Conservation (phyloP, 2,329 filamentous ascomycete genomes). For the Xylaria sp. region DNA sequence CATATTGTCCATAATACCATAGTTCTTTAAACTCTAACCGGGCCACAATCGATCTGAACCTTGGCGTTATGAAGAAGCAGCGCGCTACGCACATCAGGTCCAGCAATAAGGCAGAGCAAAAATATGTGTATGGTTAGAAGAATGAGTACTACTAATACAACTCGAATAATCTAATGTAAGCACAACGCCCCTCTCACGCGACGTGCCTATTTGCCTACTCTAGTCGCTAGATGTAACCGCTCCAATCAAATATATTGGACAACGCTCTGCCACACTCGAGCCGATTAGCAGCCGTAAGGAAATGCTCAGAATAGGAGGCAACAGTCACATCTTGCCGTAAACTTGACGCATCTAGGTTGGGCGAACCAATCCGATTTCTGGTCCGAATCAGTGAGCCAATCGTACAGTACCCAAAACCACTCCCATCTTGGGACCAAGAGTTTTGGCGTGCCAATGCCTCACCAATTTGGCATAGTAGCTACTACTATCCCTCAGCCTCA, state of each 20-base stretch:
- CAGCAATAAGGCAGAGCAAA: slow-evolving; percentile 6
- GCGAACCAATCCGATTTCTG: not conserved
- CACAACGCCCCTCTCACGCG: not conserved
- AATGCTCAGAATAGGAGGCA: not conserved
- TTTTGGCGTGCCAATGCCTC: not conserved
- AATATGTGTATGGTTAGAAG: slow-evolving; percentile 18
- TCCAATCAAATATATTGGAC: not conserved
- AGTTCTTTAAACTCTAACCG: not conserved
- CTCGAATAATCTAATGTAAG: slow-evolving; percentile 12
- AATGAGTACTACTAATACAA: slow-evolving; percentile 31
- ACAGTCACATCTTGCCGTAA: not conserved
- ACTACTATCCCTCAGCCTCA: not conserved
- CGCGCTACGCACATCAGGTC: not conserved
- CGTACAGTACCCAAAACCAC: not conserved
- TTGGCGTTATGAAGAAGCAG: slow-evolving; percentile 12
- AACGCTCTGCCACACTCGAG: not conserved
- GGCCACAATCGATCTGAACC: not conserved
- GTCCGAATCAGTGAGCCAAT: not conserved
- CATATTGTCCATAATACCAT: slow-evolving; percentile 29
- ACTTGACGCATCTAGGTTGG: not conserved
- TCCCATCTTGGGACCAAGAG: not conserved
- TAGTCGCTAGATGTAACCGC: not conserved
- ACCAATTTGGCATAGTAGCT: not conserved
- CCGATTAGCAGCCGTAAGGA: not conserved
- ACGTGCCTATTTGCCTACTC: not conserved